Evolutionary conservation across 2,329 filamentous ascomycete genomes (phyloP).

Genomic region (Ramichloridium luteum): DNA sequence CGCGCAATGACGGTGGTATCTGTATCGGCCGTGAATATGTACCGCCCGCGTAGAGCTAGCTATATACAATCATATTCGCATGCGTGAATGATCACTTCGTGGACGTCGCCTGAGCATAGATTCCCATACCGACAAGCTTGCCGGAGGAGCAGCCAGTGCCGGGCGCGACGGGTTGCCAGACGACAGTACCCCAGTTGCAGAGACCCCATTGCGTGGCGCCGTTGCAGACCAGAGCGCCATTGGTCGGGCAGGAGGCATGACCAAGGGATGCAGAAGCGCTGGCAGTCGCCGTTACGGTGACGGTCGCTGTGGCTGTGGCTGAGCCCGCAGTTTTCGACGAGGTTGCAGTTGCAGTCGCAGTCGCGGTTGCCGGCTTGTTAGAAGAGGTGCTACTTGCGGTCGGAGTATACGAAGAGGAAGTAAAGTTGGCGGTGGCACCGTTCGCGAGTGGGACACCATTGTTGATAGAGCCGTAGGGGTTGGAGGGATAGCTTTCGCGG

Average conservation of each 20-base stretch:
- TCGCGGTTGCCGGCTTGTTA: no score
- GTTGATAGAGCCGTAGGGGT: conserved; percentile 37
- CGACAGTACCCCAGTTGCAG: conserved; percentile 31
- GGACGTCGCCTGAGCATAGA: no score
- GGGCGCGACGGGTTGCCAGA: conserved; percentile 30
- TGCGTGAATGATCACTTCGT: no score
- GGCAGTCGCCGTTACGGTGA: conserved; percentile 1
- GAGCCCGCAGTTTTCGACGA: no score
- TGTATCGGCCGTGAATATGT: no score
- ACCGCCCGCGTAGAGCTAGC: no score
- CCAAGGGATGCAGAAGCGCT: conserved; percentile 16
- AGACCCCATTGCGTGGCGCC: conserved; percentile 30
- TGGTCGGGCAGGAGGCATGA: conserved; percentile 5
- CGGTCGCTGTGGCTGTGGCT: background rate
- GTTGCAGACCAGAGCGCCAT: conserved; percentile 27
- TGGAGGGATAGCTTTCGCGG: conserved; percentile 26
- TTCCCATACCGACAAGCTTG: conserved; percentile 10
- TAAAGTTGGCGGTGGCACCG: background rate
- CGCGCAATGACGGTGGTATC: no score
- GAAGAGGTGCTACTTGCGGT: background rate
- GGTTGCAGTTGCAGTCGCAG: no score
- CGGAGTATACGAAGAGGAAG: background rate
- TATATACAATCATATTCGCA: no score
- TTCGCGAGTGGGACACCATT: conserved; percentile 35
- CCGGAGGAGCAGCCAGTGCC: conserved; percentile 29